A percentile compares a stretch with the other conserved stretches of the same genome.
Evolutionary conservation across 805 yeast genomes (phyloP).

Genomic region (Saccharomycopsis sp.): DNA sequence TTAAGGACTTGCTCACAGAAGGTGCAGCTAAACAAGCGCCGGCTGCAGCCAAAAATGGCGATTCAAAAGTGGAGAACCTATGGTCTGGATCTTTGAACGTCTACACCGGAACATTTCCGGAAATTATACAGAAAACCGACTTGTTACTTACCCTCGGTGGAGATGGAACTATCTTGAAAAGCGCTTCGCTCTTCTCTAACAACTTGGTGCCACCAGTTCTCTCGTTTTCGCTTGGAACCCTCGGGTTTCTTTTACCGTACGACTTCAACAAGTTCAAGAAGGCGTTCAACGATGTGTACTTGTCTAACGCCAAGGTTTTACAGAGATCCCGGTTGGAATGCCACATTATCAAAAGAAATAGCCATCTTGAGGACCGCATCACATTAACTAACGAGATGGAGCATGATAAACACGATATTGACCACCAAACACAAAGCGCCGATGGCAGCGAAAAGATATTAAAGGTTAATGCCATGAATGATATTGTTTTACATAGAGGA

Average conservation of each 20-base stretch:
- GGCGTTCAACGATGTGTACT: conserved; percentile 61
- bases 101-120: conserved; percentile 48
- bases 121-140: conserved; percentile 64
- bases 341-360: conserved; percentile 41
- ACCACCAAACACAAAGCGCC: conserved; percentile 4
- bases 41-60: not conserved
- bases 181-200: conserved; percentile 70
- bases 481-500: conserved; percentile 82
- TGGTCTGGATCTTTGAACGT: conserved; percentile 24
- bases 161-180: conserved; percentile 87
- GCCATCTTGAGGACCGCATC: conserved; percentile 5
- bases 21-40: conserved; percentile 11
- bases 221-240: conserved; percentile 82
- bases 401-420: conserved; percentile 12
- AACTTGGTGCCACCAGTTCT: conserved; percentile 79
- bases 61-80: not conserved
- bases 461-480: conserved; percentile 83
- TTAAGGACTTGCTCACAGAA: conserved; percentile 49
- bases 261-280: conserved; percentile 56
- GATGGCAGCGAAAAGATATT: conserved; percentile 18
- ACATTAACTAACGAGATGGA: conserved; percentile 4
- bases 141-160: conserved; percentile 88
- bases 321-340: conserved; percentile 78
- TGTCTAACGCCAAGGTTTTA: conserved; percentile 62
- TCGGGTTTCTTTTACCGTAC: conserved; percentile 86